Evolutionary conservation across 345 rosid species (phyloP).

Genomic region (Melastoma malabathricum): DNA sequence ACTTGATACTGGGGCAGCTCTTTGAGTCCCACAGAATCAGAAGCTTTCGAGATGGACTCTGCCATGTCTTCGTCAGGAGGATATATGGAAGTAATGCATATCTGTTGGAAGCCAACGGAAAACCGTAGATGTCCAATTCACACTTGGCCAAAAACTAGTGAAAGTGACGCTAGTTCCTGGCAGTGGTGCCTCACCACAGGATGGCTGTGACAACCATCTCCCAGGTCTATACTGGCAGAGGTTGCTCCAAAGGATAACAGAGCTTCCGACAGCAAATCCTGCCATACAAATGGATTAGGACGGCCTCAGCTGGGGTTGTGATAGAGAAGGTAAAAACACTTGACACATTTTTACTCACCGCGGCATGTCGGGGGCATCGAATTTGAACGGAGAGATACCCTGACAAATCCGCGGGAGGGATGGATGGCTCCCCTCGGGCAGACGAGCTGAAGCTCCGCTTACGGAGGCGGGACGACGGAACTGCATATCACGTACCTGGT

Average conservation of each 20-base stretch:
- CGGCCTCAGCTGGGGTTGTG: background rate
- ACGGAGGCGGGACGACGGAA: too few species aligned
- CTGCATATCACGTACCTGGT: conserved; percentile 15
- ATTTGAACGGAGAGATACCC: conserved; percentile 56
- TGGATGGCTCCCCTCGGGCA: conserved; percentile 4
- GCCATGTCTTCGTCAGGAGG: conserved; percentile 44
- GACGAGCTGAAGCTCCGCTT: too few species aligned
- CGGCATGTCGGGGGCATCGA: conserved; percentile 30
- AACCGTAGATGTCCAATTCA: background rate
- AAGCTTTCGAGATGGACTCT: conserved; percentile 49
- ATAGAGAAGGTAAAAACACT: too few species aligned
- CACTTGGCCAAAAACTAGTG: too few species aligned
- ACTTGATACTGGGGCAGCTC: conserved; percentile 47
- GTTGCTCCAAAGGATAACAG: conserved; percentile 74
- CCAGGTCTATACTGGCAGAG: conserved; percentile 46
- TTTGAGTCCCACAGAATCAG: conserved; percentile 57
- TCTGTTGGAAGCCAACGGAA: conserved; percentile 17
- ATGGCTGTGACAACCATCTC: conserved; percentile 18
- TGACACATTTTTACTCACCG: conserved; percentile 2
- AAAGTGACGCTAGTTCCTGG: background rate
- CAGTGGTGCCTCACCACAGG: conserved; percentile 30
- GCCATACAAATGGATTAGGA: background rate
- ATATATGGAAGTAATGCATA: conserved; percentile 53
- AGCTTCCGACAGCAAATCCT: conserved; percentile 77
- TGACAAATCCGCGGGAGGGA: conserved; percentile 10